Evolutionary conservation across 148 eudicot genomes (phyloP).

Genomic region (Amaranthus palmeri): DNA sequence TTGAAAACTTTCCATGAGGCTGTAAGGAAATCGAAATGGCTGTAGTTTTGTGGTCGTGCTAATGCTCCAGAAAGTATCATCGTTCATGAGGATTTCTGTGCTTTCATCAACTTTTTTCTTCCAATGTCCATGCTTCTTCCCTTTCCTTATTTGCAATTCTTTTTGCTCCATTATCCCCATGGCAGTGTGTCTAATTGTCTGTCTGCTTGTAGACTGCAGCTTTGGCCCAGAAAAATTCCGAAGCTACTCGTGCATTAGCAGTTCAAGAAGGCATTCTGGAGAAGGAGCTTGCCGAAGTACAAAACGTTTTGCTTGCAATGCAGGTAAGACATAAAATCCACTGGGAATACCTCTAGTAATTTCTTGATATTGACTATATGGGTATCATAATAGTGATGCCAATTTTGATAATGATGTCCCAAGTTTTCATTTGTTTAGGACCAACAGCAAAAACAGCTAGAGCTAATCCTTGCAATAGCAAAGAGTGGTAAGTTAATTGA

Average conservation of each 20-base stretch:
- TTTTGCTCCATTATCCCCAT: not conserved
- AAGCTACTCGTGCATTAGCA: conserved; percentile 83
- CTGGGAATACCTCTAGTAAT: not conserved
- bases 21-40: not conserved
- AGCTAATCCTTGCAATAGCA: conserved; percentile 71
- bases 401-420: not conserved
- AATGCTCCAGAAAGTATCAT: not conserved
- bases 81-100: not conserved
- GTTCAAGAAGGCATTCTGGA: conserved; percentile 66
- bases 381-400: not conserved
- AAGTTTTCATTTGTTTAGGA: conserved; percentile 23
- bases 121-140: not conserved
- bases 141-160: not conserved
- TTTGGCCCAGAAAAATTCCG: conserved; percentile 89
- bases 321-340: conserved; percentile 47
- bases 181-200: conserved; percentile 9
- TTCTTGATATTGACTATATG: not conserved
- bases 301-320: conserved; percentile 92
- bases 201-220: conserved; percentile 65
- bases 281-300: conserved; percentile 90
- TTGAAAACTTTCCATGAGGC: not conserved
- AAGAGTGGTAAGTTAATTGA: conserved; percentile 60
- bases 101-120: not conserved
- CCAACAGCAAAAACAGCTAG: conserved; percentile 81
- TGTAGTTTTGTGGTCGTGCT: not conserved